phyloP scores from a whole-genome alignment of 208 protist genomes.

The Novymonas esmeraldas region DNA sequence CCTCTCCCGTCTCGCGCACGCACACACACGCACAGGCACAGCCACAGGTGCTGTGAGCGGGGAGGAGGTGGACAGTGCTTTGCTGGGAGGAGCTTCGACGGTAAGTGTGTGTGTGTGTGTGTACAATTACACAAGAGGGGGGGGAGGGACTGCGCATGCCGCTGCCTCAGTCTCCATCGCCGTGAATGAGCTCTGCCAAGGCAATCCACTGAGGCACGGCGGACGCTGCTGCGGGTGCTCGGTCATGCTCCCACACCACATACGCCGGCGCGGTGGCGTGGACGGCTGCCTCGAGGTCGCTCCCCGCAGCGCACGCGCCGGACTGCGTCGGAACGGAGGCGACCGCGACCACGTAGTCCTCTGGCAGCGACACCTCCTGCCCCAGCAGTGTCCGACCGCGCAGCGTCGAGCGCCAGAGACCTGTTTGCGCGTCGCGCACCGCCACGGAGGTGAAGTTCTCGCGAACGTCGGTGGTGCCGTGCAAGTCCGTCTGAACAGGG shows the following conservation, averaged over 20 bases:
- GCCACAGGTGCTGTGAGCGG: too few species aligned
- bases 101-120: too few species aligned
- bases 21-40: too few species aligned
- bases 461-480: slow-evolving; percentile 67
- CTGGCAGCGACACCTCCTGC: slow-evolving; percentile 31
- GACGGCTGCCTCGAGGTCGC: slow-evolving; percentile 5
- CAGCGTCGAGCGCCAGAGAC: slow-evolving; percentile 21
- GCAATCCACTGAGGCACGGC: slow-evolving; percentile 56
- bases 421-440: slow-evolving; percentile 1
- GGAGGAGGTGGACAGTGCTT: too few species aligned
- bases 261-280: slow-evolving; percentile 28
- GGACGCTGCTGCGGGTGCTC: slow-evolving; percentile 28
- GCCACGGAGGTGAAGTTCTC: slow-evolving; percentile 63
- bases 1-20: too few species aligned
- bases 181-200: slow-evolving; percentile 49
- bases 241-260: slow-evolving; percentile 71
- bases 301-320: not conserved
- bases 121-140: too few species aligned
- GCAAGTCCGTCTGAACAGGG: slow-evolving; percentile 67
- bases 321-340: not conserved
- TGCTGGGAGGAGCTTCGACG: too few species aligned
- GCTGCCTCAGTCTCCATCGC: not conserved
- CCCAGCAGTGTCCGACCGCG: slow-evolving; percentile 45
- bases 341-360: slow-evolving; percentile 37
- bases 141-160: not conserved